Evolutionary conservation across 2,329 filamentous ascomycete species (phyloP).

Genomic region (Westerdykella sp.): DNA sequence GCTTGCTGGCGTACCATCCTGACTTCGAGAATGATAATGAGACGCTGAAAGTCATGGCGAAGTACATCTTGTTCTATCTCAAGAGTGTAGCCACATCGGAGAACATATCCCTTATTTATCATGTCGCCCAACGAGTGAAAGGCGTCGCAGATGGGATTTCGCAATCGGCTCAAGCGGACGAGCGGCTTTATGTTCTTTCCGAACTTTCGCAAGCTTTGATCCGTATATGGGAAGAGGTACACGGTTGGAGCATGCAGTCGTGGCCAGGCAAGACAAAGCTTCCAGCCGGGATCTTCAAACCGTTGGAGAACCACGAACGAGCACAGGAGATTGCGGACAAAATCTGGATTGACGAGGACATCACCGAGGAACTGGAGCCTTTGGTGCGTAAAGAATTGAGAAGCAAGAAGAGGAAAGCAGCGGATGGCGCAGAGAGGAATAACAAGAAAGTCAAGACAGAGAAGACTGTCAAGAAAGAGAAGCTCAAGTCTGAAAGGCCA

Average conservation of each 20-base stretch:
- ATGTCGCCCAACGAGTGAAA: constrained; percentile 89
- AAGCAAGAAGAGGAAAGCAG: constrained; percentile 45
- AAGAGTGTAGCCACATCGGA: constrained; percentile 74
- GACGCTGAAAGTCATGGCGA: constrained; percentile 73
- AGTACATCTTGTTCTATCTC: constrained; percentile 87
- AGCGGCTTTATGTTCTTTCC: constrained; percentile 77
- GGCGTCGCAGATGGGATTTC: constrained; percentile 76
- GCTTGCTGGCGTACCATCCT: constrained; percentile 85
- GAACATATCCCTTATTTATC: constrained; percentile 83
- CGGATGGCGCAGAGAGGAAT: constrained; percentile 19
- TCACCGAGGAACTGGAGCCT: constrained; percentile 68
- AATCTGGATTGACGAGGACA: constrained; percentile 70
- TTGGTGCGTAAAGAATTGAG: constrained; percentile 66
- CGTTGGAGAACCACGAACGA: constrained; percentile 67
- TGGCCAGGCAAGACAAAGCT: constrained; percentile 76
- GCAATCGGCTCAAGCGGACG: constrained; percentile 48
- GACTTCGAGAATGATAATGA: constrained; percentile 63
- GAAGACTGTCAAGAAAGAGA: constrained; percentile 28
- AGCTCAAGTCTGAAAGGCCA: constrained; percentile 20
- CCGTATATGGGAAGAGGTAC: constrained; percentile 77
- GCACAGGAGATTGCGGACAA: constrained; percentile 83
- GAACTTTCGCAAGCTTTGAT: constrained; percentile 81
- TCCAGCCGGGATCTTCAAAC: constrained; percentile 70
- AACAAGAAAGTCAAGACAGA: constrained; percentile 33
- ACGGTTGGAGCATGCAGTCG: constrained; percentile 78